Evolutionary conservation across 768 basidiomycete species (phyloP).

Genomic region (Epithele typhae): DNA sequence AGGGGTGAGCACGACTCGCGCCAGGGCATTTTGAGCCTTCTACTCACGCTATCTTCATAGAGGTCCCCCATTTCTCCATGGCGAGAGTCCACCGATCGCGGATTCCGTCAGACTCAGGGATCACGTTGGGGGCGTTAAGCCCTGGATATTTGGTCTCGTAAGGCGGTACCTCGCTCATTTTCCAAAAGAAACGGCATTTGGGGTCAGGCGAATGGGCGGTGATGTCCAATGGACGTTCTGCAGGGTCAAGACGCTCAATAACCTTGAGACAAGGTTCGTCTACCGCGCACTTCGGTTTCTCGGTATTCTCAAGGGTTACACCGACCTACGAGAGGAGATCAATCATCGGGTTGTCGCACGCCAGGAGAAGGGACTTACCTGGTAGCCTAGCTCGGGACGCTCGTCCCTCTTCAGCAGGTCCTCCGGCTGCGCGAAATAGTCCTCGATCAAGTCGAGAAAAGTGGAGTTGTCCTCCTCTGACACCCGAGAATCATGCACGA

Average conservation of each 20-base stretch:
- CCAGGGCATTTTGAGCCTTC: no score
- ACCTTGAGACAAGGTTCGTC: slow-evolving; percentile 79
- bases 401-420: slow-evolving; percentile 67
- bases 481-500: slow-evolving; percentile 82
- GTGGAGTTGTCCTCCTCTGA: slow-evolving; percentile 73
- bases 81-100: slow-evolving; percentile 59
- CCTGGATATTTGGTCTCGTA: slow-evolving; percentile 75
- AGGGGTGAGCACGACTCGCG: no score
- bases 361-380: slow-evolving; percentile 74
- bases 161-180: slow-evolving; percentile 69
- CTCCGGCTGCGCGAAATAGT: slow-evolving; percentile 81
- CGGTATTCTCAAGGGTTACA: slow-evolving; percentile 94
- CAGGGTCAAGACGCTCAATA: slow-evolving; percentile 70
- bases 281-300: slow-evolving; percentile 83
- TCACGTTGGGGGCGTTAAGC: slow-evolving; percentile 77
- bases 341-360: no score
- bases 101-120: slow-evolving; percentile 60
- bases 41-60: slow-evolving; percentile 84
- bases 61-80: slow-evolving; percentile 84
- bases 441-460: slow-evolving; percentile 89
- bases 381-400: slow-evolving; percentile 82
- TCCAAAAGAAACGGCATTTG: slow-evolving; percentile 94
- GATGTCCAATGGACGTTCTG: slow-evolving; percentile 84
- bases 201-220: slow-evolving; percentile 80
- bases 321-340: slow-evolving; percentile 45